Conservation (phyloP, 2,329 filamentous ascomycete genomes). For the Paradendryphiella salina region DNA sequence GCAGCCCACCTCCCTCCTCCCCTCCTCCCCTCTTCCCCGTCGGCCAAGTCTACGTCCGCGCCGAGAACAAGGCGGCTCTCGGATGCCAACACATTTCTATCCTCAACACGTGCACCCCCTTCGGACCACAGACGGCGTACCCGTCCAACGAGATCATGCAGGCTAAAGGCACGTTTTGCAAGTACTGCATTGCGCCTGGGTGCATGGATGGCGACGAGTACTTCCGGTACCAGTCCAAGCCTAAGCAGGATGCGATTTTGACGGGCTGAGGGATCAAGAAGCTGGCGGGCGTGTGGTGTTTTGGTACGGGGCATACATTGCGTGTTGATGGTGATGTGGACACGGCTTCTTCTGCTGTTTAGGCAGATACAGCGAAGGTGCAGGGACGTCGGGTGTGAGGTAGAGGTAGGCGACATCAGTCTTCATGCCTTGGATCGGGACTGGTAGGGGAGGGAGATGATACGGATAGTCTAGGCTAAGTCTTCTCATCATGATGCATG, state of each 20-base stretch:
- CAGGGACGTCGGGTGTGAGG: too few relatives aligned
- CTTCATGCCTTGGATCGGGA: too few relatives aligned
- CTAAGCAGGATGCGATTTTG: neutral
- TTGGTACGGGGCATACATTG: neutral
- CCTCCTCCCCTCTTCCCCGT: neutral
- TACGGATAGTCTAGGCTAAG: too few relatives aligned
- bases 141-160: neutral
- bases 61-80: neutral
- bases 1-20: neutral
- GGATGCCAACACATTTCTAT: neutral
- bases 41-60: neutral
- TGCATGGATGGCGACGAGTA: neutral
- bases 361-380: too few relatives aligned
- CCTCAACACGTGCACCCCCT: neutral
- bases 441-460: too few relatives aligned
- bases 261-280: neutral
- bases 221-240: neutral
- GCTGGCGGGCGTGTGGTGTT: neutral
- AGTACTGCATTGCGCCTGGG: slow-evolving; percentile 2
- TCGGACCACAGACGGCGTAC: neutral
- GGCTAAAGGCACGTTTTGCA: neutral
- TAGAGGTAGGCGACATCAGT: too few relatives aligned
- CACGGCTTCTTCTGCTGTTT: too few relatives aligned
- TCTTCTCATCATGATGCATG: too few relatives aligned
- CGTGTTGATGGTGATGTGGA: too few relatives aligned